Conservation (phyloP, 352 stramenopile genomes). For the Hyaloperonospora arabidopsidis region DNA sequence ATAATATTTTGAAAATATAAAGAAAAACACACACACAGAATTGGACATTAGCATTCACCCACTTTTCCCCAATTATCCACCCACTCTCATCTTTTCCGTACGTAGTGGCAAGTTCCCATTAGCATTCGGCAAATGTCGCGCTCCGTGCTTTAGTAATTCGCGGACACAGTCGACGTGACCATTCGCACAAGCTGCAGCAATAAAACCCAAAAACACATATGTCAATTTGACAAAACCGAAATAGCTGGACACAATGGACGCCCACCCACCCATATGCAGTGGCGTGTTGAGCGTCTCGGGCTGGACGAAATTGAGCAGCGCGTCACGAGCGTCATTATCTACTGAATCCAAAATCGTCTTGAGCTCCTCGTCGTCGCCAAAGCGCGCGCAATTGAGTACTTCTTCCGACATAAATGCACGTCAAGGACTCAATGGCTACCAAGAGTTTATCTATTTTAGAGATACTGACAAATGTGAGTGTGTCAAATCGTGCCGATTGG, state of each 20-base stretch:
- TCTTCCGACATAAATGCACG: slow-evolving; percentile 33
- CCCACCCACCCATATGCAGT: slow-evolving; percentile 68
- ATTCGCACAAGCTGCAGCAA: slow-evolving; percentile 60
- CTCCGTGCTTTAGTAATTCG: slow-evolving; percentile 45
- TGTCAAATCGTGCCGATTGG: too few relatives aligned
- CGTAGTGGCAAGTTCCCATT: slow-evolving; percentile 73
- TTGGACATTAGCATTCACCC: slow-evolving; percentile 2
- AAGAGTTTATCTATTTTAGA: too few relatives aligned
- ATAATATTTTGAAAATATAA: background rate
- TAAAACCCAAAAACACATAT: slow-evolving; percentile 3
- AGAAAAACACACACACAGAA: too few relatives aligned
- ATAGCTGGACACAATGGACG: background rate
- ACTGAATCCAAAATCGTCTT: slow-evolving; percentile 30
- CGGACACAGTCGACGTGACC: slow-evolving; percentile 58
- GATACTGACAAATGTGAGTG: too few relatives aligned
- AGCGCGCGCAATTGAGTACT: slow-evolving; percentile 60
- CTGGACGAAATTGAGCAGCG: slow-evolving; percentile 68
- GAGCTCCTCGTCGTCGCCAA: slow-evolving; percentile 63
- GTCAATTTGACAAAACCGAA: slow-evolving; percentile 3
- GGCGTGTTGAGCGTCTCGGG: slow-evolving; percentile 69
- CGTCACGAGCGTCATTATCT: slow-evolving; percentile 14
- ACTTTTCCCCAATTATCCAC: background rate
- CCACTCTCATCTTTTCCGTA: slow-evolving; percentile 20
- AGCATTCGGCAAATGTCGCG: slow-evolving; percentile 55
- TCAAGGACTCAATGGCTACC: background rate